Evolutionary conservation across 768 basidiomycete species (phyloP), one percentile per base, ranked within the genome.

Genomic region (Hebeloma cylindrosporum): DNA sequence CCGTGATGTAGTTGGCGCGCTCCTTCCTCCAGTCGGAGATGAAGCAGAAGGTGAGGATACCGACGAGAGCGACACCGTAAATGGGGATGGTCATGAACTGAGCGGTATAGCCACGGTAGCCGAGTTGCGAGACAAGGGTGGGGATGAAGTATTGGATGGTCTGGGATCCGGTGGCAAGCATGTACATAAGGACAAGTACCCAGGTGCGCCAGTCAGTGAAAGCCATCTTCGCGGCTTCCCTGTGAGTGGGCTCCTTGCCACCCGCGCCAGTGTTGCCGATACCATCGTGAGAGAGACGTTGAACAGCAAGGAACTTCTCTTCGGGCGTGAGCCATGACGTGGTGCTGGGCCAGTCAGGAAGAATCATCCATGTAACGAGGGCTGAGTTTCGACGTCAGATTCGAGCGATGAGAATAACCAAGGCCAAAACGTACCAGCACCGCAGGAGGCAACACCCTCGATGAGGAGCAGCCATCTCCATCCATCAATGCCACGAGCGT

Each of bases 1-100:
- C 2, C 11, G 40, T 28, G 26, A 40, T 40, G 17, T 27, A 40
- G 26, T 40, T 40, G 26, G 26, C 40, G 7, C 40, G 40, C 27
- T 40, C 40, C 26, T 40, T 40, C 16, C 40, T 27, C 40, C 40
- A 40, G 30, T 40, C 40, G 14, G 40, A 40, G n/a, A 40, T 4
- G 40, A 40, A 40, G 23, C 40, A 40, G n/a, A 29, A 18, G 2
- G 18, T 13, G 2, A 40, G 21, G 13, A 40, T 40, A 28, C 40
- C 40, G 26, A 40, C 40, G 9, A 40, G 26, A 14, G 40, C 40
- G 17, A 21, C 21, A 28, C 25, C 40, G 18, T 40, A 40, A 21
- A 40, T 40, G 25, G 40, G 40, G 9, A 40, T 40, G n/a, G 40
- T 40, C 40, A 29, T 40, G 26, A 28, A 40, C 40, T 40, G 40